Conservation (phyloP, 1,139 yeast species). For the Geotrichum australiense region DNA sequence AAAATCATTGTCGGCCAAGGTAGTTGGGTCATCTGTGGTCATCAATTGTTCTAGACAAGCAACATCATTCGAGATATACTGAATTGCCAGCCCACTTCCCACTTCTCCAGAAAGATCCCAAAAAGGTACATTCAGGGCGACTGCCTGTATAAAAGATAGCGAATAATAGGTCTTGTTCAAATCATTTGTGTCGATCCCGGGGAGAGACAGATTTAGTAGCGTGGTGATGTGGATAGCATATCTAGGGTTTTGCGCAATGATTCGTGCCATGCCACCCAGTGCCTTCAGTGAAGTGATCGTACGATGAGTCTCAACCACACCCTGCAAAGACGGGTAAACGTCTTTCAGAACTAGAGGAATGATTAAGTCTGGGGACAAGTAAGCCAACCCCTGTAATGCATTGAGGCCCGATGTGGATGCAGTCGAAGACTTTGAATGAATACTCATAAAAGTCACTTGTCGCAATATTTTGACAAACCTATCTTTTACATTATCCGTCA, state of each 20-base stretch:
- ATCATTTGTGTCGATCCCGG: slow-evolving; percentile 89
- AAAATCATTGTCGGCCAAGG: slow-evolving; percentile 18
- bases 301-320: slow-evolving; percentile 75
- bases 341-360: slow-evolving; percentile 65
- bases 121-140: slow-evolving; percentile 70
- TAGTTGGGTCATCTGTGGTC: slow-evolving; percentile 6
- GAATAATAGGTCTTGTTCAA: slow-evolving; percentile 65
- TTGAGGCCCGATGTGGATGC: slow-evolving; percentile 56
- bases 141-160: slow-evolving; percentile 61
- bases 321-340: slow-evolving; percentile 74
- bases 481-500: slow-evolving; percentile 44
- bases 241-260: slow-evolving; percentile 56
- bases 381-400: slow-evolving; percentile 57
- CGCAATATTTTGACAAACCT: slow-evolving; percentile 51
- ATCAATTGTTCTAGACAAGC: slow-evolving; percentile 28
- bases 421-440: slow-evolving; percentile 64
- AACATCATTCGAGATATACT: slow-evolving; percentile 52
- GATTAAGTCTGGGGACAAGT: slow-evolving; percentile 53
- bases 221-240: slow-evolving; percentile 77
- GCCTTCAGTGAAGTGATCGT: slow-evolving; percentile 66
- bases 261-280: slow-evolving; percentile 59
- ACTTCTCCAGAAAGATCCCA: slow-evolving; percentile 29
- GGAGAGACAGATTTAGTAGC: slow-evolving; percentile 58
- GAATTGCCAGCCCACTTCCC: slow-evolving; percentile 54
- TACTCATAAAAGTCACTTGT: slow-evolving; percentile 60